phyloP scores from a whole-genome alignment of 202 grass and related monocot genomes.

The Musa balbisiana region DNA sequence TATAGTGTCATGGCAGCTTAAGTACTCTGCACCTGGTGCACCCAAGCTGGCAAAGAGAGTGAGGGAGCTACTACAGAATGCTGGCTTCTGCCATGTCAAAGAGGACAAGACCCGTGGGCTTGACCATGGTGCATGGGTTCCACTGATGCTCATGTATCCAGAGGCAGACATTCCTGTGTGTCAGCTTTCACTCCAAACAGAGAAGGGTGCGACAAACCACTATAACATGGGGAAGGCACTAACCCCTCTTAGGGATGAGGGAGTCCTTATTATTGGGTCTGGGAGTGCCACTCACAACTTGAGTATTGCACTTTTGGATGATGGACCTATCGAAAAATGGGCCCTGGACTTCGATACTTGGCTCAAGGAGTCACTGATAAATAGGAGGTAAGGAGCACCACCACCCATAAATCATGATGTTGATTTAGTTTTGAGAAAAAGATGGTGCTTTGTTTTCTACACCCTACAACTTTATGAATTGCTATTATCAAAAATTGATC shows the following conservation, averaged over 20 bases:
- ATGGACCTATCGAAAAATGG: constrained; percentile 11
- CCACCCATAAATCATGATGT: too few relatives aligned
- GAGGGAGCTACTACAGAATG: constrained; percentile 17
- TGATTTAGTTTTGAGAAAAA: too few relatives aligned
- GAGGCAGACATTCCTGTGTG: constrained; percentile 38
- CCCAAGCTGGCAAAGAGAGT: constrained; percentile 19
- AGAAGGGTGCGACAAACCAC: constrained; percentile 27
- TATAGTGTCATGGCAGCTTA: constrained; percentile 3
- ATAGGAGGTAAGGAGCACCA: constrained; percentile 5
- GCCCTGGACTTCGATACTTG: constrained; percentile 30
- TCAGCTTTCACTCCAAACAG: constrained; percentile 29
- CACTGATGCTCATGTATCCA: constrained; percentile 37
- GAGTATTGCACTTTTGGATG: not conserved
- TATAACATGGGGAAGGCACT: constrained; percentile 38
- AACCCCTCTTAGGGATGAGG: constrained; percentile 26
- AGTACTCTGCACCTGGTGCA: constrained; percentile 37
- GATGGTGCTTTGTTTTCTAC: too few relatives aligned
- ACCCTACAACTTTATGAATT: too few relatives aligned
- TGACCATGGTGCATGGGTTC: constrained; percentile 42
- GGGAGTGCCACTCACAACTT: constrained; percentile 42
- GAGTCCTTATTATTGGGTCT: constrained; percentile 30
- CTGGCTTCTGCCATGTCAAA: constrained; percentile 25
- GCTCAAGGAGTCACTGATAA: constrained; percentile 31
- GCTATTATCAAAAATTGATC: too few relatives aligned
- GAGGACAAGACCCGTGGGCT: constrained; percentile 24